phyloP scores from a whole-genome alignment of 768 basidiomycete species.

The Neoboletus magnificus region DNA sequence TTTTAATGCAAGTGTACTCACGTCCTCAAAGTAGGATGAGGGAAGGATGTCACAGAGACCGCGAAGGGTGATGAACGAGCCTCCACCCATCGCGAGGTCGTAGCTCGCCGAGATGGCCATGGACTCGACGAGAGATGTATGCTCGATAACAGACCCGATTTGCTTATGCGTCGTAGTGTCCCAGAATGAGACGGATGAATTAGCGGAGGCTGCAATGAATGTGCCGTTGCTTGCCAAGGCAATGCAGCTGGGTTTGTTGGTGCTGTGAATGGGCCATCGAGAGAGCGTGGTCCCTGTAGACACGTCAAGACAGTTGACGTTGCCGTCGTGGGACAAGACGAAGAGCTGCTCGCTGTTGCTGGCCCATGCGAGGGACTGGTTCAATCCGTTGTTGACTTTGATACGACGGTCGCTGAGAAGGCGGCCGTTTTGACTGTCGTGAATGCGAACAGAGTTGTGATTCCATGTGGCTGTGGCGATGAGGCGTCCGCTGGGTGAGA shows the following conservation, averaged over 20 bases:
- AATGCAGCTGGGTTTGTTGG: not conserved
- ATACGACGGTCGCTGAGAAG: not conserved
- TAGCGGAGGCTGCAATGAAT: too few relatives aligned
- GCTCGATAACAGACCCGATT: too few relatives aligned
- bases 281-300: not conserved
- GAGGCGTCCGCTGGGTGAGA: constrained; percentile 7
- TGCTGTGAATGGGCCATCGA: not conserved
- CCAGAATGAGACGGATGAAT: not conserved
- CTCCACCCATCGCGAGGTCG: not conserved
- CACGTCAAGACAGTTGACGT: not conserved
- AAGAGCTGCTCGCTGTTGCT: not conserved
- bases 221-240: too few relatives aligned
- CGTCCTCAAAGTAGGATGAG: not conserved
- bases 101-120: constrained; percentile 2
- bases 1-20: not conserved
- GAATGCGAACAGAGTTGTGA: not conserved
- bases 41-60: not conserved
- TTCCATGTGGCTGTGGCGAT: not conserved
- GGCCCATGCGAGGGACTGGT: not conserved
- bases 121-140: too few relatives aligned
- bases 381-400: fast-evolving
- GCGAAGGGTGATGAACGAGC: not conserved
- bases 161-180: too few relatives aligned
- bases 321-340: not conserved
- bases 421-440: not conserved